These are phyloP conservation scores for Neurospora sp. DNA, from an alignment of 495 filamentous ascomycete genomes.

Conservation along the genomic window DNA sequence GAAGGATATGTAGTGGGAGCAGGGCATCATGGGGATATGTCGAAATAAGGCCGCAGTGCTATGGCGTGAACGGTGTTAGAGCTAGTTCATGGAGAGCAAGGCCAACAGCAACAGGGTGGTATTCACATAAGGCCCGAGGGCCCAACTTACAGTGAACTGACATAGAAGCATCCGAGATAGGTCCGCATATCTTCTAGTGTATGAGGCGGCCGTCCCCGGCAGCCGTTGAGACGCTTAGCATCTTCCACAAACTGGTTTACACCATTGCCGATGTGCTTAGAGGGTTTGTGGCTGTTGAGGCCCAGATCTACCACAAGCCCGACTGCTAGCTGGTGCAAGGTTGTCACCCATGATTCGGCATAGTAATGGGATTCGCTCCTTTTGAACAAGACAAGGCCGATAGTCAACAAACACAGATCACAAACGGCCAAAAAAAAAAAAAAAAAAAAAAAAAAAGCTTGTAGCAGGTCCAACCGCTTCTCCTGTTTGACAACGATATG, in stretches of 20 bases:
- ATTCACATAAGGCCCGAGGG: neutral
- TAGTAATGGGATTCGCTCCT: constrained; percentile 16
- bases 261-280: neutral
- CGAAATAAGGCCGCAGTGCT: constrained; percentile 12
- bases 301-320: constrained; percentile 13
- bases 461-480: constrained; percentile 18
- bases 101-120: neutral
- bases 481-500: constrained; percentile 14
- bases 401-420: neutral
- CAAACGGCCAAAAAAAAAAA: no score
- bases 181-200: constrained; percentile 15
- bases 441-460: constrained; percentile 1
- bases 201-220: neutral
- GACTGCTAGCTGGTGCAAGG: constrained; percentile 11
- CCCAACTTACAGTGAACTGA: constrained; percentile 10
- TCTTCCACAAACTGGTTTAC: constrained; percentile 6
- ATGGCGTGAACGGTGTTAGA: neutral
- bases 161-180: constrained; percentile 13
- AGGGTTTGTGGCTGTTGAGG: constrained; percentile 7
- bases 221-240: constrained; percentile 1
- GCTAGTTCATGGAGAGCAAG: neutral
- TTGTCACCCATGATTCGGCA: constrained; percentile 10
- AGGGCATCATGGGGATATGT: constrained; percentile 6
- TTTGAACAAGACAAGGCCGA: neutral
- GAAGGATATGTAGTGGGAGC: constrained; percentile 8